Evolutionary conservation across 208 protist genomes (phyloP).

Genomic region (Kentomonas sorsogonicus): DNA sequence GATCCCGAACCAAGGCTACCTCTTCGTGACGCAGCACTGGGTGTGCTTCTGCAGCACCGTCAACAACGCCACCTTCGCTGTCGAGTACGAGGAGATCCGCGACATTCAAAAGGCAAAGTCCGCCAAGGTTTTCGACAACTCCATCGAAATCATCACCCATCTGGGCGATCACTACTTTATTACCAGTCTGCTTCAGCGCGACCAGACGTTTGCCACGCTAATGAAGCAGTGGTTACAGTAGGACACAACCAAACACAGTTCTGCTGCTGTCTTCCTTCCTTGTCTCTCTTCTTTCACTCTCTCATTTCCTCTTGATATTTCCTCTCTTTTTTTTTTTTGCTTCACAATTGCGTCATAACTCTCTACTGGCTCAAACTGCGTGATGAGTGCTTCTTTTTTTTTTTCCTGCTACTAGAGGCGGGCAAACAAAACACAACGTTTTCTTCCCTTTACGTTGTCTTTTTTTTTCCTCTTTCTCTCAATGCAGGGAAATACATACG

Average conservation of each 20-base stretch:
- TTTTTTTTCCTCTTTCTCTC: slow-evolving; percentile 9
- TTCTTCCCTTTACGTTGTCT: neutral
- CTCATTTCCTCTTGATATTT: slow-evolving; percentile 10
- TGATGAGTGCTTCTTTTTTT: no score
- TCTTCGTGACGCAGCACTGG: slow-evolving; percentile 65
- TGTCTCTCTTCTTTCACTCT: neutral
- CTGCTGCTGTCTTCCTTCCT: neutral
- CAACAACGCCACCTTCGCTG: slow-evolving; percentile 30
- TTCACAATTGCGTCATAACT: no score
- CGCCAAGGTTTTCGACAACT: slow-evolving; percentile 61
- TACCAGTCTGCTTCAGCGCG: slow-evolving; percentile 57
- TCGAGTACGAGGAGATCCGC: slow-evolving; percentile 81
- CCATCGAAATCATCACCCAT: slow-evolving; percentile 63
- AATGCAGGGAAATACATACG: no score
- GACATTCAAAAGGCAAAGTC: slow-evolving; percentile 66
- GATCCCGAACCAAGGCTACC: slow-evolving; percentile 40
- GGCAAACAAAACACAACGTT: neutral
- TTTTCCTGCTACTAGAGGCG: neutral
- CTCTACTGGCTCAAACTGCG: no score
- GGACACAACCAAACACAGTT: no score
- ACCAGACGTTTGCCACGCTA: slow-evolving; percentile 58
- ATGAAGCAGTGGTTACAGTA: slow-evolving; percentile 81
- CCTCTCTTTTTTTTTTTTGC: slow-evolving; percentile 14
- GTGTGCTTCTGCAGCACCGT: slow-evolving; percentile 60
- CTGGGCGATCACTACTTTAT: slow-evolving; percentile 57